Conservation (phyloP, 208 protist species). For the Leishmania braziliensis region DNA sequence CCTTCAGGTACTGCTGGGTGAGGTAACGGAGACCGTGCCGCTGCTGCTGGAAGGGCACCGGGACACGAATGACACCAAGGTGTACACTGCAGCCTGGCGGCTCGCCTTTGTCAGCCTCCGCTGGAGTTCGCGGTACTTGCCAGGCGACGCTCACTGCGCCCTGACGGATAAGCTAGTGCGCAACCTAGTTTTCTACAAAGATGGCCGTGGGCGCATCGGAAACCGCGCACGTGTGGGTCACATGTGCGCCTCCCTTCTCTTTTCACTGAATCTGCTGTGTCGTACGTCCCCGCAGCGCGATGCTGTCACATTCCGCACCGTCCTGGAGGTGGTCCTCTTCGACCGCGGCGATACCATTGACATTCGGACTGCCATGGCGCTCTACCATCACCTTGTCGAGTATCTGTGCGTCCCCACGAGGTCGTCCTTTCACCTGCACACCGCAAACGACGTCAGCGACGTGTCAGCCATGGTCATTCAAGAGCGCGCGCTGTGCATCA, state of each 20-base stretch:
- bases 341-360: slow-evolving; percentile 31
- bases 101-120: slow-evolving; percentile 65
- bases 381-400: slow-evolving; percentile 64
- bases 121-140: slow-evolving; percentile 27
- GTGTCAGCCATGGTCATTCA: slow-evolving; percentile 45
- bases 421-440: slow-evolving; percentile 31
- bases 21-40: slow-evolving; percentile 57
- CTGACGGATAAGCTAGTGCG: slow-evolving; percentile 48
- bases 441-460: slow-evolving; percentile 18
- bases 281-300: slow-evolving; percentile 57
- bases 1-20: slow-evolving; percentile 21
- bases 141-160: slow-evolving; percentile 6
- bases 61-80: slow-evolving; percentile 33
- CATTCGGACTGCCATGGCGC: slow-evolving; percentile 44
- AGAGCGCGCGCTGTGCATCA: slow-evolving; percentile 42
- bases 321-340: slow-evolving; percentile 66
- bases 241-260: slow-evolving; percentile 58
- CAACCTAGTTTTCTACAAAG: slow-evolving; percentile 47
- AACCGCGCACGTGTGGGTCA: slow-evolving; percentile 43
- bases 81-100: slow-evolving; percentile 69
- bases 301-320: slow-evolving; percentile 40
- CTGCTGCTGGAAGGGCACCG: slow-evolving; percentile 54
- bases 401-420: slow-evolving; percentile 48
- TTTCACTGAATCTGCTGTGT: slow-evolving; percentile 48
- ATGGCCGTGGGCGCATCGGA: slow-evolving; percentile 37